These are phyloP conservation scores for Amoeboaphelidium protococcarum DNA, from an alignment of 371 early-diverging fungal species.

Conservation along the genomic window DNA sequence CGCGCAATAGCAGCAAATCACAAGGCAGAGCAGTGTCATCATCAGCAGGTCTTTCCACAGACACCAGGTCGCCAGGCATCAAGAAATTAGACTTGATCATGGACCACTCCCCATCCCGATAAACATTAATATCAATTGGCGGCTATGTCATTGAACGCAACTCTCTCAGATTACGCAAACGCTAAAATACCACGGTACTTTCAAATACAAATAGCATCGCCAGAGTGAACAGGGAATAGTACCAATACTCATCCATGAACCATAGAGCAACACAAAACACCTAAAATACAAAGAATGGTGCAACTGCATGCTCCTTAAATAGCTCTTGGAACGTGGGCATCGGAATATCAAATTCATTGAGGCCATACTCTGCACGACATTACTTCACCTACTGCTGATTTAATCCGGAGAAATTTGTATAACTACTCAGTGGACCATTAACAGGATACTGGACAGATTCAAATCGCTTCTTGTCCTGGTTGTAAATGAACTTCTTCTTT, in stretches of 20 bases:
- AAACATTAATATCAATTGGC: slow-evolving; percentile 58
- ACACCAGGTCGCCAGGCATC: slow-evolving; percentile 88
- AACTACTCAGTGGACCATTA: slow-evolving; percentile 8
- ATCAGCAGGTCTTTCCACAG: slow-evolving; percentile 37
- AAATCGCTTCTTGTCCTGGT: slow-evolving; percentile 49
- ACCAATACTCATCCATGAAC: slow-evolving; percentile 99
- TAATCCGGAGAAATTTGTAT: slow-evolving; percentile 15
- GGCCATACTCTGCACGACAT: not conserved
- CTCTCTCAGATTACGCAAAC: slow-evolving; percentile 79
- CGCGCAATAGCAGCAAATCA: slow-evolving; percentile 83
- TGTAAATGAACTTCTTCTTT: slow-evolving; percentile 70
- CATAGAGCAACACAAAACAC: slow-evolving; percentile 96
- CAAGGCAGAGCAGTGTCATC: slow-evolving; percentile 77
- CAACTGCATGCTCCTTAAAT: slow-evolving; percentile 93
- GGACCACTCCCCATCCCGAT: slow-evolving; percentile 42
- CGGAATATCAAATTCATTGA: slow-evolving; percentile 60
- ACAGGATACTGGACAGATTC: slow-evolving; percentile 51
- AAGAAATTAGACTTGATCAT: slow-evolving; percentile 58
- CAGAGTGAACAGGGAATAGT: slow-evolving; percentile 94
- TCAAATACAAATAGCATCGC: slow-evolving; percentile 94
- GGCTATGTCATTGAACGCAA: slow-evolving; percentile 85
- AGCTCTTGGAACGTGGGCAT: slow-evolving; percentile 77
- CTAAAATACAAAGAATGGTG: slow-evolving; percentile 99
- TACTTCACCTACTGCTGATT: slow-evolving; percentile 10
- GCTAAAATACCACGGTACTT: slow-evolving; percentile 92